Percentiles rank a stretch among this genome's conserved stretches.
Conservation (phyloP, 2,329 filamentous ascomycete genomes). For the Pseudopyricularia javanii region DNA sequence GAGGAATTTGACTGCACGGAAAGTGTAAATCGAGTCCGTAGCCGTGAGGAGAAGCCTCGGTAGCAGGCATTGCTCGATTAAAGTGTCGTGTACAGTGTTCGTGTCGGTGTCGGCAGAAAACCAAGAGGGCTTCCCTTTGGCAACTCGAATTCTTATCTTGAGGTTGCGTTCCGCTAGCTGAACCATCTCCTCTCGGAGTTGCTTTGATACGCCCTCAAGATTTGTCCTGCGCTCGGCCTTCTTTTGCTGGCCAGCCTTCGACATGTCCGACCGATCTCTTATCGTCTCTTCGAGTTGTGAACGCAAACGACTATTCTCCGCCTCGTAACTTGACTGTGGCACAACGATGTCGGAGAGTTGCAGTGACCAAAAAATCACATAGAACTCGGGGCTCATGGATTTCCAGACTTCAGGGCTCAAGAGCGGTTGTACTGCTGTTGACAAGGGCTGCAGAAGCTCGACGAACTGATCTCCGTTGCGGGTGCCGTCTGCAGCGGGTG, state of each 20-base stretch:
- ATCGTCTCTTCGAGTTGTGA: constrained; percentile 55
- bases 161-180: constrained; percentile 55
- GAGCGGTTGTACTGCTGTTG: constrained; percentile 51
- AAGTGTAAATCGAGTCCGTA: constrained; percentile 79
- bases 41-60: constrained; percentile 76
- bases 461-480: constrained; percentile 42
- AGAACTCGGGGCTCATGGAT: constrained; percentile 68
- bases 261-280: constrained; percentile 62
- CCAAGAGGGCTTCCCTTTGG: constrained; percentile 66
- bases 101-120: constrained; percentile 56
- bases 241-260: constrained; percentile 48
- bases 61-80: constrained; percentile 88
- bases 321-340: constrained; percentile 64
- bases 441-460: constrained; percentile 61
- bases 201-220: constrained; percentile 55
- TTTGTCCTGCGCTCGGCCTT: constrained; percentile 61
- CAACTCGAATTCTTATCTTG: constrained; percentile 56
- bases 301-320: constrained; percentile 58
- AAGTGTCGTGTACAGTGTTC: constrained; percentile 56
- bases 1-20: constrained; percentile 74
- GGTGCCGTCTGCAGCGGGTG: constrained; percentile 13
- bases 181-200: constrained; percentile 61
- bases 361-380: constrained; percentile 84
- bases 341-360: constrained; percentile 71
- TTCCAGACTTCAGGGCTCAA: constrained; percentile 53